Percentiles rank a stretch among this genome's conserved stretches.
These are phyloP conservation scores for Orbilia quercus DNA, from an alignment of 2,329 filamentous ascomycete genomes.

Conservation along the genomic window DNA sequence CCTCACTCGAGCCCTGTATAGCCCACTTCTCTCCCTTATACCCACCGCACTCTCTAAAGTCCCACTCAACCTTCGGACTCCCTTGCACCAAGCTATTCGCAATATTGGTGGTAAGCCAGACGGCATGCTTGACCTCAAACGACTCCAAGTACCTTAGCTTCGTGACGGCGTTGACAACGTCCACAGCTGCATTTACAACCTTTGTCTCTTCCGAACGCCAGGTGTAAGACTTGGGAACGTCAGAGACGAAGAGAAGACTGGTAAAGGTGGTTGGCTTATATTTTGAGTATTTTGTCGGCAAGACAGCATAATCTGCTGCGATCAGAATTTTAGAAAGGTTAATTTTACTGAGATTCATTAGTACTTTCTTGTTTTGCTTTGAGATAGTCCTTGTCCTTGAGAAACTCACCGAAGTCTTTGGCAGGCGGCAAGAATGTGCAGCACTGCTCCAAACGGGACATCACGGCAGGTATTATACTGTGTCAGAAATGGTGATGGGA, in stretches of 20 bases:
- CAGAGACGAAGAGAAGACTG: conserved; percentile 60
- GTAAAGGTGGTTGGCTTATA: conserved; percentile 59
- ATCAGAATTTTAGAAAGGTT: conserved; percentile 58
- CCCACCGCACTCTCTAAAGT: conserved; percentile 59
- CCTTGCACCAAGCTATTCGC: conserved; percentile 56
- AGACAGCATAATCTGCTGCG: conserved; percentile 58
- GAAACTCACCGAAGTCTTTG: conserved; percentile 57
- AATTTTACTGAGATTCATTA: conserved; percentile 42
- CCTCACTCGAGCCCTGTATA: conserved; percentile 33
- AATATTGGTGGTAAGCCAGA: conserved; percentile 58
- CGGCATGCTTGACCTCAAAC: conserved; percentile 57
- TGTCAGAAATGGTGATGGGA: conserved; percentile 59
- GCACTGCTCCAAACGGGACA: conserved; percentile 59
- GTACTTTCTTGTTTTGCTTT: too few species aligned
- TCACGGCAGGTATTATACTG: conserved; percentile 58
- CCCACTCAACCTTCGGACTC: conserved; percentile 55
- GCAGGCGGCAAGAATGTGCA: conserved; percentile 60
- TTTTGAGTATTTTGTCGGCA: conserved; percentile 44
- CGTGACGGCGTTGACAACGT: conserved; percentile 58
- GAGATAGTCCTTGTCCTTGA: neutral
- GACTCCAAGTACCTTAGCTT: conserved; percentile 56
- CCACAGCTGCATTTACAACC: conserved; percentile 55
- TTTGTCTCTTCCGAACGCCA: conserved; percentile 59
- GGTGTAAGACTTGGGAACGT: conserved; percentile 60
- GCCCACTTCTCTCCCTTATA: conserved; percentile 58